A percentile compares a stretch with the other conserved stretches of the same genome.
Evolutionary conservation across 108 stramenopile species (phyloP).

Genomic region (Asterionellopsis glacialis): DNA sequence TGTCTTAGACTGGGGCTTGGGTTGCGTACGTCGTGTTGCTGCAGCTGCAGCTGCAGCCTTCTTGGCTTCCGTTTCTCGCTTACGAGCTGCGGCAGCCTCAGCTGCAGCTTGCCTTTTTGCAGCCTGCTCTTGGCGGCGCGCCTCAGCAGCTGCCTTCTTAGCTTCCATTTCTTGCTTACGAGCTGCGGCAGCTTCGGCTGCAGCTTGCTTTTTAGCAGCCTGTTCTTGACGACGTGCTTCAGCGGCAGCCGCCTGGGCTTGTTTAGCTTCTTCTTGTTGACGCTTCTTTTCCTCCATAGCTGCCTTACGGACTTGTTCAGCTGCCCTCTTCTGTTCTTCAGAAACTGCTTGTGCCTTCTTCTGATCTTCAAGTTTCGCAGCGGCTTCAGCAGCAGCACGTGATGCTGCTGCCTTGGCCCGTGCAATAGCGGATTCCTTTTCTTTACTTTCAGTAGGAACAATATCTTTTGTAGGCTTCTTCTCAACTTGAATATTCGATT

Average conservation of each 20-base stretch:
- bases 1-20: too few species aligned
- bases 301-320: conserved; percentile 1
- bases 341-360: conserved; percentile 3
- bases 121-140: not conserved
- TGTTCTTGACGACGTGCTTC: not conserved
- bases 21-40: too few species aligned
- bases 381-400: conserved; percentile 7
- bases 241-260: conserved; percentile 13
- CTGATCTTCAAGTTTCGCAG: not conserved
- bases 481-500: not conserved
- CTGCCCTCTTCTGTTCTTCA: conserved; percentile 8
- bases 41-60: too few species aligned
- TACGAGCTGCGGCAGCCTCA: not conserved
- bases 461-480: not conserved
- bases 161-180: too few species aligned
- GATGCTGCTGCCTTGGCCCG: not conserved
- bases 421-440: not conserved
- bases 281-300: not conserved
- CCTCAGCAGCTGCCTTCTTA: too few species aligned
- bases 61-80: too few species aligned
- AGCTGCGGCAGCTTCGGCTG: not conserved
- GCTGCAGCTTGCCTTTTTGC: not conserved
- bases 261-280: not conserved
- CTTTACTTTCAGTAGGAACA: not conserved
- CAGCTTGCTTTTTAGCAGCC: not conserved